Evolutionary conservation across 169 alveolate genomes (phyloP).

Genomic region (Pseudocohnilembus persalinus): DNA sequence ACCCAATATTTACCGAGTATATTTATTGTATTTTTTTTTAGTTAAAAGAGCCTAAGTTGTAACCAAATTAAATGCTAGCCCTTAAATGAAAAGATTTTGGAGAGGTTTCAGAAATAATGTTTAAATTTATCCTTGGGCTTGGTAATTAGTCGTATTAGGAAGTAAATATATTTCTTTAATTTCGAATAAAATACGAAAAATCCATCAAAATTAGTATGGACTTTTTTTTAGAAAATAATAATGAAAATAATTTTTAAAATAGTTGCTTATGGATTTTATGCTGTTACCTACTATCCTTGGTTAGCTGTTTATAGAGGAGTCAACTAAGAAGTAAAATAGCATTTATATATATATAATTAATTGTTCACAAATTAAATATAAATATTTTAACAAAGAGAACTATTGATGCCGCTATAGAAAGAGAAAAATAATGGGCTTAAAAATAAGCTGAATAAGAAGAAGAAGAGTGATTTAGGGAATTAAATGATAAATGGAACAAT

Average conservation of each 20-base stretch:
- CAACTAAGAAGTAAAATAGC: conserved; percentile 29
- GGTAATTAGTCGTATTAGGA: conserved; percentile 43
- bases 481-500: background rate
- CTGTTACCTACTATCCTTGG: conserved; percentile 44
- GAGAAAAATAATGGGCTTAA: conserved; percentile 31
- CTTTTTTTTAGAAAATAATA: too few relatives aligned
- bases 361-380: background rate
- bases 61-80: conserved; percentile 36
- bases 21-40: background rate
- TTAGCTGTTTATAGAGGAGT: conserved; percentile 28
- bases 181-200: too few relatives aligned
- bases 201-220: too few relatives aligned
- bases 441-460: conserved; percentile 36
- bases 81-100: conserved; percentile 37
- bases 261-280: conserved; percentile 33
- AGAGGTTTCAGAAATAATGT: conserved; percentile 33
- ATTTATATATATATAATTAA: background rate
- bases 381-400: conserved; percentile 17
- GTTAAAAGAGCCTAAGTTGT: conserved; percentile 42
- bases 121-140: conserved; percentile 35
- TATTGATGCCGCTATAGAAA: conserved; percentile 27
- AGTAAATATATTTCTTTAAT: conserved; percentile 36
- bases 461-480: conserved; percentile 15
- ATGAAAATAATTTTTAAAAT: background rate
- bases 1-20: too few relatives aligned